phyloP scores from a whole-genome alignment of 1,139 yeast genomes.

The Geotrichum armillariae region DNA sequence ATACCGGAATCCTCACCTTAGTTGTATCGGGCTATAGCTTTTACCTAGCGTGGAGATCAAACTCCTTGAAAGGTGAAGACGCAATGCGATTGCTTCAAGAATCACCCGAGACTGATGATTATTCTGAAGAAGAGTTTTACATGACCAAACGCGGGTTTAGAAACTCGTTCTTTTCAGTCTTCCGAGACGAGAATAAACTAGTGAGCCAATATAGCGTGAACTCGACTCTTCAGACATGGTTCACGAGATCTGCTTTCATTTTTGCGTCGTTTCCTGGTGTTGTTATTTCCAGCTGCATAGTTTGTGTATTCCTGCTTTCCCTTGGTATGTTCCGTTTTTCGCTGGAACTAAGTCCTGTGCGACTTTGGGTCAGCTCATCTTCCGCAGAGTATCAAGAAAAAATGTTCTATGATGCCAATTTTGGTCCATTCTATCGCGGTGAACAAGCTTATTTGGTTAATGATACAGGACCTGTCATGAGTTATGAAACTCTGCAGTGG shows the following conservation, averaged over 20 bases:
- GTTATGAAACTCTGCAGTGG: slow-evolving; percentile 76
- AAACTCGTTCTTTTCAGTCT: slow-evolving; percentile 11
- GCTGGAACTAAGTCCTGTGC: slow-evolving; percentile 76
- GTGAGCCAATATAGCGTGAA: slow-evolving; percentile 46
- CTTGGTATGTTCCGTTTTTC: slow-evolving; percentile 54
- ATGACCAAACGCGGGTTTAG: slow-evolving; percentile 9
- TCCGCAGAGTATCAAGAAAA: slow-evolving; percentile 74
- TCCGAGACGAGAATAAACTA: slow-evolving; percentile 25
- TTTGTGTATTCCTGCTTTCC: slow-evolving; percentile 50
- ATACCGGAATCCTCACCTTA: slow-evolving; percentile 46
- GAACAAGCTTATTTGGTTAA: slow-evolving; percentile 81
- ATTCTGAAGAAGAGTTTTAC: slow-evolving; percentile 18
- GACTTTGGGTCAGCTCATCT: slow-evolving; percentile 83
- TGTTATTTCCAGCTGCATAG: slow-evolving; percentile 50
- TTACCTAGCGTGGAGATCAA: slow-evolving; percentile 21
- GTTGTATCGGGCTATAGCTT: slow-evolving; percentile 42
- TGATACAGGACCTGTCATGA: slow-evolving; percentile 60
- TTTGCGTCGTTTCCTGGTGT: slow-evolving; percentile 50
- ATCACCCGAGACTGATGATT: slow-evolving; percentile 30
- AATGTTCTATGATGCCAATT: slow-evolving; percentile 68
- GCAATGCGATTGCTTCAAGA: slow-evolving; percentile 28
- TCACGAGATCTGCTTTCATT: slow-evolving; percentile 51
- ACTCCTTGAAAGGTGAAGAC: slow-evolving; percentile 23
- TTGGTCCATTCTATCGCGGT: slow-evolving; percentile 90
- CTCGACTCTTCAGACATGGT: slow-evolving; percentile 44